These are phyloP conservation scores for Pseudocercospora macadamiae DNA, from an alignment of 2,329 filamentous ascomycete genomes.

Conservation along the genomic window DNA sequence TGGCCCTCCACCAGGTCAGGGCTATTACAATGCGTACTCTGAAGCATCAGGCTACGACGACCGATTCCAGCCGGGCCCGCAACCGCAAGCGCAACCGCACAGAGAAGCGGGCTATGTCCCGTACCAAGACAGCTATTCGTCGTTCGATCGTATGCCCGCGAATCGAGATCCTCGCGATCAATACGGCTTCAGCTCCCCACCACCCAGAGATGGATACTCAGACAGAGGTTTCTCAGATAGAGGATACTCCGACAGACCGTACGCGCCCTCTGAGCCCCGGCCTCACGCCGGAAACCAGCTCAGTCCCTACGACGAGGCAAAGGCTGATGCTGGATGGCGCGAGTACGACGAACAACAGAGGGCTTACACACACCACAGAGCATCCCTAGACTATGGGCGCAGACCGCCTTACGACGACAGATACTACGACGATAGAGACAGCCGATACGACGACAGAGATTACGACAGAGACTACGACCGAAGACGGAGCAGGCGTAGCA, in stretches of 20 bases:
- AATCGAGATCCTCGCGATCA: background rate
- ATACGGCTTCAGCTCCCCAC: conserved; percentile 10
- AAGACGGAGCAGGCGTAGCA: conserved; percentile 11
- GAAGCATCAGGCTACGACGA: conserved; percentile 17
- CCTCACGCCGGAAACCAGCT: conserved; percentile 21
- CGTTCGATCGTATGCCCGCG: background rate
- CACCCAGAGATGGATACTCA: conserved; percentile 8
- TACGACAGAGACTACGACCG: conserved; percentile 20
- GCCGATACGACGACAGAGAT: conserved; percentile 21
- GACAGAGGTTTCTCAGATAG: conserved; percentile 11
- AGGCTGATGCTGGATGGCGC: conserved; percentile 32
- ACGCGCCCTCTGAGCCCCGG: conserved; percentile 20
- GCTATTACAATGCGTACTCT: conserved; percentile 16
- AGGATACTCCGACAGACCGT: conserved; percentile 17
- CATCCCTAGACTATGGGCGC: conserved; percentile 10
- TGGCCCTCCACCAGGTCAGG: conserved; percentile 15
- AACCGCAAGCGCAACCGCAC: conserved; percentile 5
- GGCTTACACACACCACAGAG: conserved; percentile 15
- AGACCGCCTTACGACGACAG: conserved; percentile 8
- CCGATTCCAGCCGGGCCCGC: conserved; percentile 14
- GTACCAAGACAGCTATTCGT: conserved; percentile 15
- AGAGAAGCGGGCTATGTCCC: conserved; percentile 17
- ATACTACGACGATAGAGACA: conserved; percentile 11
- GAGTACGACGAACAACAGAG: conserved; percentile 13
- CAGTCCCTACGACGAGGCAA: conserved; percentile 33